These are phyloP conservation scores for Phylloporus scabripes DNA, from an alignment of 768 basidiomycete genomes.

Conservation along the genomic window DNA sequence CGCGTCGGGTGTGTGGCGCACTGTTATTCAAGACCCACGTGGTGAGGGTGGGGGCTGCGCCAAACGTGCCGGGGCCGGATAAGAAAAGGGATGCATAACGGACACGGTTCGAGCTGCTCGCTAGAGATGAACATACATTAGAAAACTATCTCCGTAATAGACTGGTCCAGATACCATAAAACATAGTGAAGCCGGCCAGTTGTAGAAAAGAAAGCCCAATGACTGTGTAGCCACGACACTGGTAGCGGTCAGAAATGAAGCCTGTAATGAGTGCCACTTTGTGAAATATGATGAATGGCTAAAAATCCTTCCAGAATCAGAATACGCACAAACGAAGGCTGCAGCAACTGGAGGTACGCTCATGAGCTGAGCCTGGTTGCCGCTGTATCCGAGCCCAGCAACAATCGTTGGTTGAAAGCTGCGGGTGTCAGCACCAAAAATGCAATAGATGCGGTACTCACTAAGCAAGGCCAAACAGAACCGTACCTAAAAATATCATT, in stretches of 20 bases:
- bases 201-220: conserved; percentile 41
- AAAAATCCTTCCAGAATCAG: neutral
- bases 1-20: conserved; percentile 50
- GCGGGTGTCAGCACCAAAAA: conserved; percentile 31
- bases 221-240: conserved; percentile 43
- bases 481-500: conserved; percentile 11
- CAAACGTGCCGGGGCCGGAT: conserved; percentile 45
- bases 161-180: conserved; percentile 35
- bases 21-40: conserved; percentile 63
- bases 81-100: conserved; percentile 58
- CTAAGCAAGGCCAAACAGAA: conserved; percentile 18
- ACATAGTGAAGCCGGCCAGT: conserved; percentile 51
- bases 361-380: conserved; percentile 53
- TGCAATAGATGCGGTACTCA: conserved; percentile 7
- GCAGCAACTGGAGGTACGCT: conserved; percentile 50
- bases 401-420: conserved; percentile 76
- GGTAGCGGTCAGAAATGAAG: conserved; percentile 49
- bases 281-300: neutral
- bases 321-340: conserved; percentile 41
- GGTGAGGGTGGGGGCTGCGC: conserved; percentile 43
- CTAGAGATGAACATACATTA: conserved; percentile 6
- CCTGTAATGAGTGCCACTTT: conserved; percentile 35
- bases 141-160: too few species aligned
- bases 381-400: conserved; percentile 50
- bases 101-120: conserved; percentile 29